Evolutionary conservation across 768 basidiomycete species (phyloP), one percentile per base, ranked within the genome.

Genomic region (Clitopilus passeckerianus): DNA sequence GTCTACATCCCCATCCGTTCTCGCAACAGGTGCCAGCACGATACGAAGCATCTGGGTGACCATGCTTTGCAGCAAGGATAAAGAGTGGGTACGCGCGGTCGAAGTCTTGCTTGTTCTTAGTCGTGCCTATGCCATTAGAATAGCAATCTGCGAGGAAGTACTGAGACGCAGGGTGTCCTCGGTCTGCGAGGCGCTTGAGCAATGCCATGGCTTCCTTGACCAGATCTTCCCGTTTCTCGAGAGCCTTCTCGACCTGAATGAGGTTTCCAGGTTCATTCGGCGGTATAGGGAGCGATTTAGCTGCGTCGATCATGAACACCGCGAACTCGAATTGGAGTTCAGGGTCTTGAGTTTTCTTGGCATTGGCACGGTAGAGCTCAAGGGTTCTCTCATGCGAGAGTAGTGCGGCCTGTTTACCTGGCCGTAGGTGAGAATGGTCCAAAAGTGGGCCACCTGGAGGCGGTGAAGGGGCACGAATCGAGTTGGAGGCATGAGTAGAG

Each of bases 111-210:
- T 86, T 88, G 62, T 82, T 86, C 74, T 93, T 90, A 63, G 85
- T 80, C 1, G 95, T 97, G 24, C 95, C 95, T 64, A 96, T 93
- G n/a, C 97, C 97, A 70, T 99, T 98, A 33, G 95, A 90, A 72
- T 91, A 98, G 75, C 96, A 98, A 75, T 99, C 96, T 7, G 95
- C 97, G 62, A 99, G 84, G 75, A 97, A 98, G 76, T 97, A 98
- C 71, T 98, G 96, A 1, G 94, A 92, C 62, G 93, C 85, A 54
- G 93, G 87, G 70, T 98, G 95, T 0, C 97, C 96, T 56, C 96
- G 80, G 72, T 97, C 94, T 1, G 96, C 96, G 57, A 96, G 86
- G 33, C 89, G 86, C 69, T 95, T 95, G 60, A 99, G 85, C 43
- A 98, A 81, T 0, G 81, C 75, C 8, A 86, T 91, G 4, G 96